Conservation (phyloP, 257 asterid genomes). For the Lantana camara region DNA sequence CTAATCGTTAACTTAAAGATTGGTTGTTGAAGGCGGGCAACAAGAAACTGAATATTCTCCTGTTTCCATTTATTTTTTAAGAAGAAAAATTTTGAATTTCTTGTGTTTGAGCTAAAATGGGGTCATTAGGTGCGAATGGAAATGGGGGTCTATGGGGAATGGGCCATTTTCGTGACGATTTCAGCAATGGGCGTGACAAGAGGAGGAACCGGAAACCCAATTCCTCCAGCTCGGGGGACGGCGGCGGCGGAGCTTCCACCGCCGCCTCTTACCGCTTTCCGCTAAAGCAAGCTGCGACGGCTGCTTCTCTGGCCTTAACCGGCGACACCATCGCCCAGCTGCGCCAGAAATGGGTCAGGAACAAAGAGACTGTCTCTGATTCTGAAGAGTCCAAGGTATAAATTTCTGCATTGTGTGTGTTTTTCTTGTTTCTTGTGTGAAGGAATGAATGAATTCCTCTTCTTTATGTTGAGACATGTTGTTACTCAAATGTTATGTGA, state of each 20-base stretch:
- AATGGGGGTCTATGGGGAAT: constrained; percentile 48
- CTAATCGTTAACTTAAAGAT: no score
- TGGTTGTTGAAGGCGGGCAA: not conserved
- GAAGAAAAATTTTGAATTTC: no score
- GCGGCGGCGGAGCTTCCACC: constrained; percentile 18
- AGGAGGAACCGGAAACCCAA: constrained; percentile 32
- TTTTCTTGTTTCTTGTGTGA: not conserved
- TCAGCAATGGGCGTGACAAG: constrained; percentile 25
- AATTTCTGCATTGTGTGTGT: not conserved
- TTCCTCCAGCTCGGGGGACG: constrained; percentile 31
- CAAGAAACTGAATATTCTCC: no score
- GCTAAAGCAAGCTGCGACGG: constrained; percentile 65
- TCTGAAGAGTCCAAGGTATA: constrained; percentile 41
- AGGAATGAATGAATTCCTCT: not conserved
- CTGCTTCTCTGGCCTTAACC: constrained; percentile 62
- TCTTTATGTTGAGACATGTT: no score
- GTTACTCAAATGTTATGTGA: no score
- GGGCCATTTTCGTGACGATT: constrained; percentile 33
- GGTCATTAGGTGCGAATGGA: constrained; percentile 38
- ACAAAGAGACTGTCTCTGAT: constrained; percentile 31
- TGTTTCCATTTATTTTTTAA: no score
- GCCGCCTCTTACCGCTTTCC: constrained; percentile 44
- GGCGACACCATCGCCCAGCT: constrained; percentile 91
- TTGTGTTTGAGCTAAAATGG: constrained; percentile 29
- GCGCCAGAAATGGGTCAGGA: constrained; percentile 55